phyloP scores from a whole-genome alignment of 768 basidiomycete species.

The Mycena crocata region DNA sequence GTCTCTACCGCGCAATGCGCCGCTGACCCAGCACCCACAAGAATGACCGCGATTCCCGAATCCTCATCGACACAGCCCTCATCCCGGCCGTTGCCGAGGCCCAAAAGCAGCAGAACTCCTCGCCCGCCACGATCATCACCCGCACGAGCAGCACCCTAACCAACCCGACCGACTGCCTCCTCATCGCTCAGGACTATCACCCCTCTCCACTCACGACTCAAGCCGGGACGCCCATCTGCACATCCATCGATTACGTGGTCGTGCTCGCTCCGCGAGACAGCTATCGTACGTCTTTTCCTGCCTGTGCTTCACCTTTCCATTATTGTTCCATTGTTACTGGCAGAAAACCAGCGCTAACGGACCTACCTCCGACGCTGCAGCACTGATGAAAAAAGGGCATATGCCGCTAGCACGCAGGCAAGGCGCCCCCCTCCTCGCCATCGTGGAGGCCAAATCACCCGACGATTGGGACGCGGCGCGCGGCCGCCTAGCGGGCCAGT shows the following conservation, averaged over 20 bases:
- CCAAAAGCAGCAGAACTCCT: constrained; percentile 3
- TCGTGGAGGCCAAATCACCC: constrained; percentile 3
- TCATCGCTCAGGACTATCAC: no score
- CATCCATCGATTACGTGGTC: neutral
- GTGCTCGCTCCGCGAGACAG: neutral
- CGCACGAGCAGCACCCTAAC: neutral
- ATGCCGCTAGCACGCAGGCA: neutral
- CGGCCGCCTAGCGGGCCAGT: constrained; percentile 5
- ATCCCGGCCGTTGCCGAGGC: constrained; percentile 12
- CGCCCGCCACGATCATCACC: neutral
- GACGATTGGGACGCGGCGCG: constrained; percentile 4
- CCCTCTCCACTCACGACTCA: no score
- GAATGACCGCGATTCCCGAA: neutral
- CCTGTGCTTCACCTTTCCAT: no score
- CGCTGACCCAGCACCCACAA: neutral
- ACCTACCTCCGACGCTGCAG: neutral
- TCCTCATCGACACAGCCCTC: neutral
- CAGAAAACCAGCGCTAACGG: neutral
- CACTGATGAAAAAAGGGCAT: neutral
- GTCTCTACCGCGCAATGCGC: neutral
- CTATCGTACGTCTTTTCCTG: neutral
- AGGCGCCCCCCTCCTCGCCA: neutral
- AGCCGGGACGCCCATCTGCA: no score
- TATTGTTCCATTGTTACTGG: no score
- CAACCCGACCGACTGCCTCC: no score